Conservation (phyloP, 176 grass and related monocot genomes). For the Raddia distichophylla region DNA sequence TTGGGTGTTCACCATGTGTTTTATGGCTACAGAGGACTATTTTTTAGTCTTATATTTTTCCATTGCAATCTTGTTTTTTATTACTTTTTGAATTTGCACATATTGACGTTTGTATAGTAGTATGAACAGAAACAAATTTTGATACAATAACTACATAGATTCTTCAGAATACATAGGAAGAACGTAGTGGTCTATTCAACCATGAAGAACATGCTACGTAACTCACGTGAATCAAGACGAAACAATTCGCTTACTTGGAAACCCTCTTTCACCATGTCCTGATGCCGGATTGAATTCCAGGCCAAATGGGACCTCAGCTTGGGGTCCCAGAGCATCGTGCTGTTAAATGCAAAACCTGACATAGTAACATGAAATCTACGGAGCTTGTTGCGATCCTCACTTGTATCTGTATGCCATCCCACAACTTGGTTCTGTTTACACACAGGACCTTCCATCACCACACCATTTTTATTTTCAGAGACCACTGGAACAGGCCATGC, state of each 20-base stretch:
- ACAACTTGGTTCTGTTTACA: slow-evolving; percentile 82
- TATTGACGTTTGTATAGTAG: background rate
- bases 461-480: slow-evolving; percentile 52
- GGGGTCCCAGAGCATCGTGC: slow-evolving; percentile 93
- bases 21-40: slow-evolving; percentile 5
- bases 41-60: slow-evolving; percentile 23
- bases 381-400: slow-evolving; percentile 67
- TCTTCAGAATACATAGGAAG: background rate
- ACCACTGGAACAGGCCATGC: slow-evolving; percentile 92
- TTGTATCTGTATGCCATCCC: slow-evolving; percentile 90
- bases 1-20: slow-evolving; percentile 39
- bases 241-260: slow-evolving; percentile 60
- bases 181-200: background rate
- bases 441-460: slow-evolving; percentile 80
- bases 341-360: slow-evolving; percentile 98
- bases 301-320: slow-evolving; percentile 69
- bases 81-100: background rate
- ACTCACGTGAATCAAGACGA: background rate
- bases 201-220: background rate
- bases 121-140: background rate
- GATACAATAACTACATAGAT: background rate
- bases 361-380: slow-evolving; percentile 94
- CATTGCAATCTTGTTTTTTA: background rate
- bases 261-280: slow-evolving; percentile 68
- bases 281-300: slow-evolving; percentile 85